These are phyloP conservation scores for Thalassiosira allenii DNA, from an alignment of 352 stramenopile species.

Conservation along the genomic window DNA sequence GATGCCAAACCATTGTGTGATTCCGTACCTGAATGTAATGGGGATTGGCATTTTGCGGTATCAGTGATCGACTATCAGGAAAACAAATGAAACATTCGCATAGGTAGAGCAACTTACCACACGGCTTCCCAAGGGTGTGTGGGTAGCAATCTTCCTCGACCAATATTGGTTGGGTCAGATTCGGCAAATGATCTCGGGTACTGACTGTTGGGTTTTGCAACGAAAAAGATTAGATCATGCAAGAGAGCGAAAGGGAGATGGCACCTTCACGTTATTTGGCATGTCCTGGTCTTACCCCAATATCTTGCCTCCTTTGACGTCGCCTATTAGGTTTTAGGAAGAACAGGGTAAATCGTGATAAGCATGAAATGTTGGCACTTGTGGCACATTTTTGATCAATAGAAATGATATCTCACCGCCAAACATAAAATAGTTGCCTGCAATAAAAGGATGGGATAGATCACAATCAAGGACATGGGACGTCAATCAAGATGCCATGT, in stretches of 20 bases:
- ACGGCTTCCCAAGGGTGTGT: conserved; percentile 63
- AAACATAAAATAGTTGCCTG: conserved; percentile 67
- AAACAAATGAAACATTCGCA: not conserved
- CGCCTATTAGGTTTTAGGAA: too few relatives aligned
- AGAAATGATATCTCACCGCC: too few relatives aligned
- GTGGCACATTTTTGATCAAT: too few relatives aligned
- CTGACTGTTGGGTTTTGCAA: too few relatives aligned
- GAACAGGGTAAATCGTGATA: too few relatives aligned
- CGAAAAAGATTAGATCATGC: too few relatives aligned
- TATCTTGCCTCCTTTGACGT: conserved; percentile 70
- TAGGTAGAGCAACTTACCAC: conserved; percentile 27
- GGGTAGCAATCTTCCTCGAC: conserved; percentile 60
- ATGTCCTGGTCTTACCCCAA: too few relatives aligned
- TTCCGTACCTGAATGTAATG: not conserved
- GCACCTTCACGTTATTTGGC: too few relatives aligned
- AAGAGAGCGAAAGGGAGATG: too few relatives aligned
- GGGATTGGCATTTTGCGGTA: not conserved
- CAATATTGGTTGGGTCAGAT: conserved; percentile 61
- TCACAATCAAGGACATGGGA: not conserved
- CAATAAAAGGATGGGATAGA: not conserved
- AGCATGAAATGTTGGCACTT: too few relatives aligned
- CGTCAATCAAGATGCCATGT: too few relatives aligned
- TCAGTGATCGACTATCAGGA: not conserved
- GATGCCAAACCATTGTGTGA: conserved; percentile 65
- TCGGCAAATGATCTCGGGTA: conserved; percentile 72